phyloP scores from a whole-genome alignment of 2,329 filamentous ascomycete genomes.

The Ascochyta fabae region DNA sequence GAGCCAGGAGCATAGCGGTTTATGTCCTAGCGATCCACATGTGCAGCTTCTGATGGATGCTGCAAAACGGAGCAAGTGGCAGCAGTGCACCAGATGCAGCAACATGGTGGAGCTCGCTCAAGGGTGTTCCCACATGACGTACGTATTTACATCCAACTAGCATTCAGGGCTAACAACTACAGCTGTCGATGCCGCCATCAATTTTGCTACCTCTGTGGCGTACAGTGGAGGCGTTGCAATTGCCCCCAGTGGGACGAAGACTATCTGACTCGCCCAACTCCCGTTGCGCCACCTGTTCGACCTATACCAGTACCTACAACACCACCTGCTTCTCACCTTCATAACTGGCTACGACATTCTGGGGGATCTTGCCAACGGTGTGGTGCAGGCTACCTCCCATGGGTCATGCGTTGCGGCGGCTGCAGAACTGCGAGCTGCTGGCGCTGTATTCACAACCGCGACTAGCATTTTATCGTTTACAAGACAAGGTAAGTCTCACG shows the following conservation, averaged over 20 bases:
- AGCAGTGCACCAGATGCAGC: conserved; percentile 25
- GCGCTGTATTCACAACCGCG: conserved; percentile 15
- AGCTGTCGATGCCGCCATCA: conserved; percentile 23
- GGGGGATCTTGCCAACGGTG: neutral
- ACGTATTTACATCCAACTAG: neutral
- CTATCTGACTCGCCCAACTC: conserved; percentile 11
- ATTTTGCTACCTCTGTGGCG: conserved; percentile 31
- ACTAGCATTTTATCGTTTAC: neutral
- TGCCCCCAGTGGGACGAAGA: conserved; percentile 21
- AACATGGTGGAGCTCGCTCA: conserved; percentile 24
- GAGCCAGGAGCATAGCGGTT: conserved; percentile 7
- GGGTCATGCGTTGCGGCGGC: neutral
- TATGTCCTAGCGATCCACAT: conserved; percentile 23
- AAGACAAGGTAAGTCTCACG: too few species aligned
- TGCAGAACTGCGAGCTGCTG: conserved; percentile 9
- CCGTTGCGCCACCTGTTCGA: neutral
- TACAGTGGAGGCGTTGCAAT: conserved; percentile 20
- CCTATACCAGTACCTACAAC: neutral
- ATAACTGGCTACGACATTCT: neutral
- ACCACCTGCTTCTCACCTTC: neutral
- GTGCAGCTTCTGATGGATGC: conserved; percentile 23
- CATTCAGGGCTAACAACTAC: neutral
- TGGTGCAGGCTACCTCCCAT: neutral
- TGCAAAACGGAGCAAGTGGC: conserved; percentile 26
- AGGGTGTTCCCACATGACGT: conserved; percentile 30